These are phyloP conservation scores for Trichosporon sp. DNA, from an alignment of 1,284 basidiomycete species.

Conservation along the genomic window DNA sequence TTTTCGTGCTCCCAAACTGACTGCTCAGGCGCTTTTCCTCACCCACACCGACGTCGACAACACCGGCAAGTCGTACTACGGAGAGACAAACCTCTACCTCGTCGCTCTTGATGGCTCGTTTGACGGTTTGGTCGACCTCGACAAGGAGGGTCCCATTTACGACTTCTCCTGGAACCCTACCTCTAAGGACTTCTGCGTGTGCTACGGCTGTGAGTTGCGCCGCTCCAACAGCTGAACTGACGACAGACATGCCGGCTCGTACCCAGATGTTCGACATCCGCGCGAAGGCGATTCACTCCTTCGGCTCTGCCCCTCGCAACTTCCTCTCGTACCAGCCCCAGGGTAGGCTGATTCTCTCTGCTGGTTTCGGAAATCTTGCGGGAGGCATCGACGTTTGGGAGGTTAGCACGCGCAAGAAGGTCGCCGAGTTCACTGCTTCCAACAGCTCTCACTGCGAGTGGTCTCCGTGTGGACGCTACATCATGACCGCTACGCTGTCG, in stretches of 20 bases:
- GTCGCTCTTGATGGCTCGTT: constrained; percentile 93
- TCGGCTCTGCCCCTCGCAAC: constrained; percentile 83
- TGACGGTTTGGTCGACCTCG: constrained; percentile 84
- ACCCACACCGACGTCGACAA: constrained; percentile 96
- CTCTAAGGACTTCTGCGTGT: constrained; percentile 90
- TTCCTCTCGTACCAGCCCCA: constrained; percentile 94
- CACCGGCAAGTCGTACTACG: constrained; percentile 96
- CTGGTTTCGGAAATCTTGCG: constrained; percentile 93
- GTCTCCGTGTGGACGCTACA: constrained; percentile 87
- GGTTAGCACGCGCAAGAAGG: constrained; percentile 75
- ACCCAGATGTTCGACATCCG: constrained; percentile 86
- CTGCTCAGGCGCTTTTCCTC: constrained; percentile 67
- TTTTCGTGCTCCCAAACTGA: constrained; percentile 45
- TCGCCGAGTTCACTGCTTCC: constrained; percentile 75
- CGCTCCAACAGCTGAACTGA: neutral
- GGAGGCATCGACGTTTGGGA: constrained; percentile 92
- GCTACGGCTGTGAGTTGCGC: constrained; percentile 78
- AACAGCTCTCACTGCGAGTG: constrained; percentile 93
- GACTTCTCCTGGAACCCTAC: constrained; percentile 98
- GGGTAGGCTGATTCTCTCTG: constrained; percentile 78
- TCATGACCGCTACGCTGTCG: constrained; percentile 89
- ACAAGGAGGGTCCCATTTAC: constrained; percentile 97
- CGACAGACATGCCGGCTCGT: constrained; percentile 79
- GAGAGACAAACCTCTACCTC: constrained; percentile 92
- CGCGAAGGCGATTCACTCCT: constrained; percentile 82